Evolutionary conservation across 306 rosid genomes (phyloP), one percentile per base, ranked within the genome.

Genomic region (Senna tora): DNA sequence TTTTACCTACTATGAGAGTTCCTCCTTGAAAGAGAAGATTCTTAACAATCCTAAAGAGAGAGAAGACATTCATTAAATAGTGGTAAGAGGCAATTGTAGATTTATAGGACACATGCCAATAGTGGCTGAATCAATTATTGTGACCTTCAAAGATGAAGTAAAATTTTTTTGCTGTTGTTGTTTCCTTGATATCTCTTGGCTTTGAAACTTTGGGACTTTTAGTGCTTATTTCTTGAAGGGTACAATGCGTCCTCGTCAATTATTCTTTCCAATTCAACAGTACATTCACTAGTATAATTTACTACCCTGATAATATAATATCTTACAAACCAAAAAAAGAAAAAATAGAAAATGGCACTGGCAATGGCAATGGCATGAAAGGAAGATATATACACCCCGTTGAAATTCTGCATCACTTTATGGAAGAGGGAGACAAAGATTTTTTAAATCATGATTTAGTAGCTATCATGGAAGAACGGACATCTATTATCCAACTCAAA

Each of bases 221-320:
- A 56, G 80, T 79, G 67, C 75, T 79, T 69, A 65, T 68, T 74
- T 81, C 70, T 74, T 54, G 82, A 83, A 72, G 79, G 80, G 77
- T 80, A 77, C 87, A 82, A 75, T 76, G 88, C 96, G 87, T 89
- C 85, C 86, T 89, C 78, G 82, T 79, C 59, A 22, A n/a, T n/a
- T n/a, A n/a, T n/a, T n/a, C n/a, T n/a, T n/a, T n/a, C n/a, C n/a
- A n/a, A n/a, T n/a, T n/a, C n/a, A n/a, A n/a, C n/a, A n/a, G n/a
- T n/a, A n/a, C n/a, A n/a, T n/a, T n/a, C n/a, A n/a, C n/a, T n/a
- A n/a, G n/a, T n/a, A 47, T n/a, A 47, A 47, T 47, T 4, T 47
- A 47, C 20, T 47, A 47, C 19, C 52, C 20, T 47, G 14, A 15
- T 47, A 47, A 7, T 15, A 47, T 47, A 20, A 15, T 36, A 36